Conservation (phyloP, 306 rosid genomes). For the Fragaria vesca region DNA sequence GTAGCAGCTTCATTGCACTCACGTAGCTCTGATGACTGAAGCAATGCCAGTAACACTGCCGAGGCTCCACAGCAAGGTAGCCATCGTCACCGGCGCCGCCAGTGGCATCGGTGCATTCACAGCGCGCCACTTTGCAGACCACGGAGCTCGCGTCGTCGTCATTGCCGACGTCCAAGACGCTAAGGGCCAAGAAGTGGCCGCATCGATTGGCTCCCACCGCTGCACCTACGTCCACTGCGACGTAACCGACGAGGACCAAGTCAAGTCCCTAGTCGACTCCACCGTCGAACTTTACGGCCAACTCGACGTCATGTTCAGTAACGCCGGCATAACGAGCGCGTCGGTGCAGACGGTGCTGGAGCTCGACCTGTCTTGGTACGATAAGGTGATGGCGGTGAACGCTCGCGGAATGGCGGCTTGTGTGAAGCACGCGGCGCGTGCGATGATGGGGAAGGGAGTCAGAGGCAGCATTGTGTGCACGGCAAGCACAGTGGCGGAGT, state of each 20-base stretch:
- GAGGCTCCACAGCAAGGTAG: conserved; percentile 27
- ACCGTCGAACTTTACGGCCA: conserved; percentile 4
- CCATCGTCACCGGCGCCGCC: conserved; percentile 25
- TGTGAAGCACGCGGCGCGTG: conserved; percentile 15
- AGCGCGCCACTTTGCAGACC: not conserved
- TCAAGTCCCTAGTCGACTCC: not conserved
- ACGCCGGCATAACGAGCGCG: conserved; percentile 10
- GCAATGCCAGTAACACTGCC: too few relatives aligned
- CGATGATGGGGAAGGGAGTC: conserved; percentile 6
- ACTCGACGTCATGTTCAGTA: conserved; percentile 29
- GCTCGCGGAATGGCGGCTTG: conserved; percentile 15
- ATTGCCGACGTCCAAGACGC: conserved; percentile 27
- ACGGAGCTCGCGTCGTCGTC: conserved; percentile 21
- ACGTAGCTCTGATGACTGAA: too few relatives aligned
- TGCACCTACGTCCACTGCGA: conserved; percentile 19
- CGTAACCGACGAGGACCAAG: conserved; percentile 17
- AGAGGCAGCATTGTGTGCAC: conserved; percentile 46
- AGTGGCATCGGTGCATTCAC: conserved; percentile 29
- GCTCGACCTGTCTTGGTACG: conserved; percentile 4
- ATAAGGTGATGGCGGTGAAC: conserved; percentile 1
- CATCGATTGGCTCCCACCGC: not conserved
- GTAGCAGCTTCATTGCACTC: too few relatives aligned
- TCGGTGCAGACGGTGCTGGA: conserved; percentile 3
- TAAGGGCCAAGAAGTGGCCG: conserved; percentile 1
- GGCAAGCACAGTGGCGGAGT: conserved; percentile 24